Evolutionary conservation across 352 stramenopile genomes (phyloP).

Genomic region (Pythium aphanidermatum): DNA sequence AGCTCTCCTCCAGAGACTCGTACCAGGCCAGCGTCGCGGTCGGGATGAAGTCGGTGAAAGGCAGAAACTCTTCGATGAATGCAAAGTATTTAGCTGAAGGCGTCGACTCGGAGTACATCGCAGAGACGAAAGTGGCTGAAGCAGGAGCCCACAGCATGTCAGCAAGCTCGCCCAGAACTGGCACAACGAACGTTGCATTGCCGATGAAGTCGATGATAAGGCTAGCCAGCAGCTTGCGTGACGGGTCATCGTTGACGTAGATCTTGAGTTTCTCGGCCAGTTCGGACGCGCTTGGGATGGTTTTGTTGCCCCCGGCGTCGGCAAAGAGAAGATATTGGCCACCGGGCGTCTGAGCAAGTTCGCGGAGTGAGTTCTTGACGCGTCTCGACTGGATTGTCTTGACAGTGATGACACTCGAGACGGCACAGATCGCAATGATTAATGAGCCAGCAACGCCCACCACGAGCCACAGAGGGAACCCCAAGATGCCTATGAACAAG

Average conservation of each 20-base stretch:
- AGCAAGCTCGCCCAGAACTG: slow-evolving; percentile 81
- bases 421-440: slow-evolving; percentile 33
- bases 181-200: slow-evolving; percentile 82
- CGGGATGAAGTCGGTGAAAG: slow-evolving; percentile 95
- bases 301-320: slow-evolving; percentile 29
- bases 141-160: slow-evolving; percentile 92
- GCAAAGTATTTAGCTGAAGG: slow-evolving; percentile 86
- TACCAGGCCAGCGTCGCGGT: slow-evolving; percentile 92
- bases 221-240: slow-evolving; percentile 53
- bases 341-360: slow-evolving; percentile 43
- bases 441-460: slow-evolving; percentile 35
- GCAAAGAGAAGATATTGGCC: slow-evolving; percentile 62
- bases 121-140: slow-evolving; percentile 84
- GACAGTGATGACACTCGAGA: slow-evolving; percentile 45
- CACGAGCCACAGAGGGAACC: slow-evolving; percentile 58
- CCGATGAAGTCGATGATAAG: slow-evolving; percentile 89
- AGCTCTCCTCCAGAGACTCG: not conserved
- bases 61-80: slow-evolving; percentile 81
- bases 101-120: slow-evolving; percentile 86
- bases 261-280: slow-evolving; percentile 26
- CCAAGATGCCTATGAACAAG: slow-evolving; percentile 45
- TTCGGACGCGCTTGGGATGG: slow-evolving; percentile 22
- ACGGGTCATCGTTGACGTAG: slow-evolving; percentile 53
- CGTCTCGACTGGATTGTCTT: slow-evolving; percentile 43
- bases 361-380: slow-evolving; percentile 31